A percentile compares a stretch with the other conserved stretches of the same genome.
Conservation (phyloP, 176 grass and related monocot genomes). For the Oryza officinalis region DNA sequence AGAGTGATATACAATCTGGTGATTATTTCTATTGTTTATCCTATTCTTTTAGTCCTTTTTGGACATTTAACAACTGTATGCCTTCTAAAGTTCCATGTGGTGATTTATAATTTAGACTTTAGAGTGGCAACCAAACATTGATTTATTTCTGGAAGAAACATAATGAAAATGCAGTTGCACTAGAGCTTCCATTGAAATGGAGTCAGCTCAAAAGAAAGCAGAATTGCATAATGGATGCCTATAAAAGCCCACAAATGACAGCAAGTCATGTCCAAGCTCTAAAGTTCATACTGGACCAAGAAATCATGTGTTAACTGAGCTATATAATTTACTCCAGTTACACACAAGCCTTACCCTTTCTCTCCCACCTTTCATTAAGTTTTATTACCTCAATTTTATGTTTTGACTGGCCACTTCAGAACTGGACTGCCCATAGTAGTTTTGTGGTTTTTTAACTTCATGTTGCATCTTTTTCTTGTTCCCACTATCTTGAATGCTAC, state of each 20-base stretch:
- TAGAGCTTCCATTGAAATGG: background rate
- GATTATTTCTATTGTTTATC: conserved; percentile 25
- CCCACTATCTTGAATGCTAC: background rate
- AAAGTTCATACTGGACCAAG: background rate
- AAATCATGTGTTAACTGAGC: background rate
- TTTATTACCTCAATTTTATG: background rate
- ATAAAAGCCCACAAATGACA: background rate
- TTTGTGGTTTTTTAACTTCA: no score
- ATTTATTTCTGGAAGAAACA: conserved; percentile 13
- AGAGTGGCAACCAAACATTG: background rate
- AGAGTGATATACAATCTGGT: conserved; percentile 87
- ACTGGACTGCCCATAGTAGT: no score
- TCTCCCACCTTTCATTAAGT: conserved; percentile 1
- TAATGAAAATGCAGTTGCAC: conserved; percentile 5
- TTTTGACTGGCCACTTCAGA: background rate
- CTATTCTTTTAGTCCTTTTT: conserved; percentile 15
- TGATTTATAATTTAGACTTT: conserved; percentile 1
- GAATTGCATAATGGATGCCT: background rate
- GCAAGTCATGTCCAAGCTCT: background rate
- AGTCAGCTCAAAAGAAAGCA: background rate
- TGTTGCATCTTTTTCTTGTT: conserved; percentile 18
- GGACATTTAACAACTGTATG: background rate
- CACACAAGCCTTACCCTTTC: background rate
- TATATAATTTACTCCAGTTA: background rate
- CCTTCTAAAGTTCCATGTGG: background rate